Evolutionary conservation across 2,329 filamentous ascomycete species (phyloP), one percentile per base, ranked within the genome.

Genomic region (Stenocarpella maydis): DNA sequence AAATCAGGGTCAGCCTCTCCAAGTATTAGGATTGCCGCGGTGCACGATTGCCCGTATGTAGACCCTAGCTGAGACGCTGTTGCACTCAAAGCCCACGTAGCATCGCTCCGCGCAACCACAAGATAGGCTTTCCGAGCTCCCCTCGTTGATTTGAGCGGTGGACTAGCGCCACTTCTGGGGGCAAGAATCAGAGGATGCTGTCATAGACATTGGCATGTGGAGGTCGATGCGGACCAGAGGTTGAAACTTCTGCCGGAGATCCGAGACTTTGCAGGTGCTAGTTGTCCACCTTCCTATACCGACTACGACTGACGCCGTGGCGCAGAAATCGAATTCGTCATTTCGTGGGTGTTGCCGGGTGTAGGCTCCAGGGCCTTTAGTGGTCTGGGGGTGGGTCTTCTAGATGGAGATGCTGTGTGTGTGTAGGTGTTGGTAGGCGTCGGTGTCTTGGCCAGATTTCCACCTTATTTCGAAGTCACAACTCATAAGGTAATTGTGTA

Each of bases 261-360:
- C 43, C 58, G 58, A 63, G 43, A 37, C 4, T 10, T 9, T 45
- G 58, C 9, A 28, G 43, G 10, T 49, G n/a, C 41, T 24, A 21
- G 28, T 37, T 49, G 19, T 7, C 26, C 58, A 49, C 58, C 58
- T 63, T 63, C 58, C 58, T 63, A 49, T 49, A 37, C 4, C 14
- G 58, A 34, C n/a, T 28, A 24, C 14, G 12, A 19, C n/a, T 63
- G 58, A 37, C 28, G 28, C 43, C 43, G 58, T 37, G 43, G 26
- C 43, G 26, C 58, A n/a, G 43, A 26, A 2, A 49, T 21, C n/a
- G 37, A 60, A 1, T 8, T 37, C 28, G 58, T 47, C 26, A 61
- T 21, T 49, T 24, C 34, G 1, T 24, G 41, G 41, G 7, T 19
- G 14, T n/a, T n/a, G n/a, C n/a, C n/a, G n/a, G n/a, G n/a, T n/a